These are phyloP conservation scores for Lachnellula occidentalis DNA, from an alignment of 2,329 filamentous ascomycete species.

Conservation along the genomic window DNA sequence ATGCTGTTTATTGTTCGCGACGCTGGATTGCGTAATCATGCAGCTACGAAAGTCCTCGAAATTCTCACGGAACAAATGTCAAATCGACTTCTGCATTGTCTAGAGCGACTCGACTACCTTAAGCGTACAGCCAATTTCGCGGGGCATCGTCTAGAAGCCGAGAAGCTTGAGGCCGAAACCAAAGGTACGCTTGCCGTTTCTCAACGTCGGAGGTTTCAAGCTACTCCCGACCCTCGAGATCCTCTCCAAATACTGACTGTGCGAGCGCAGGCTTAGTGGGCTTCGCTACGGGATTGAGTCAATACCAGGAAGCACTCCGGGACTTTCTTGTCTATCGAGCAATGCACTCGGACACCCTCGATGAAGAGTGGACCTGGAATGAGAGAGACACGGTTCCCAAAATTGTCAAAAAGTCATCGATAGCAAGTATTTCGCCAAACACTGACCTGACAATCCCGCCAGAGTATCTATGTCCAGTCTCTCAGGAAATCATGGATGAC, in stretches of 20 bases:
- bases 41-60: not conserved
- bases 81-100: not conserved
- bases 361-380: not conserved
- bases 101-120: not conserved
- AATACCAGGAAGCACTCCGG: not conserved
- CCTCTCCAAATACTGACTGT: too few relatives aligned
- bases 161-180: not conserved
- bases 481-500: constrained; percentile 1
- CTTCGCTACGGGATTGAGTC: not conserved
- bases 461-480: not conserved
- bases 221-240: not conserved
- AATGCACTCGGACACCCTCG: not conserved
- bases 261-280: not conserved
- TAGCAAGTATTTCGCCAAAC: not conserved
- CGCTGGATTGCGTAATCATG: not conserved
- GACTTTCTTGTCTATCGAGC: constrained; percentile 3
- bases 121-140: not conserved
- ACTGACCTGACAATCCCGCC: not conserved
- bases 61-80: not conserved
- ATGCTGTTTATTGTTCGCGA: not conserved
- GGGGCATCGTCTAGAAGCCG: not conserved
- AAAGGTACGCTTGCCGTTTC: too few relatives aligned
- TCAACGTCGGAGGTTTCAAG: too few relatives aligned
- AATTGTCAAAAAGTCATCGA: not conserved
- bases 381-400: not conserved